A percentile compares a stretch with the other conserved stretches of the same genome.
phyloP scores from a whole-genome alignment of 441 rosid genomes.

The Erodium moschatum region DNA sequence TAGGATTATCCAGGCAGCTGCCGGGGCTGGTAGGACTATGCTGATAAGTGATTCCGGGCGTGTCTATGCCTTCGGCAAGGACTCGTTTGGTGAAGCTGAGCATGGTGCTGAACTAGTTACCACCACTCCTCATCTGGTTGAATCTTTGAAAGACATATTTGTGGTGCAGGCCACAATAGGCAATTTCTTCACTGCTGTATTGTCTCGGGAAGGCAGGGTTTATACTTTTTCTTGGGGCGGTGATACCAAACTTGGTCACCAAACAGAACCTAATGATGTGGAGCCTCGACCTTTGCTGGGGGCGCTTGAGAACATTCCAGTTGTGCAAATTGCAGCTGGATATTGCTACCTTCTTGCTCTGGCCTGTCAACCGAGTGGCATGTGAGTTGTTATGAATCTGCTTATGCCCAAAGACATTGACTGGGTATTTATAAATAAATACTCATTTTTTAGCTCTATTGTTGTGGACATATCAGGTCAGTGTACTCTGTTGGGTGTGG shows the following conservation, averaged over 20 bases:
- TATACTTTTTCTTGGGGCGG: slow-evolving; percentile 94
- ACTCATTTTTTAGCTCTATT: slow-evolving; percentile 16
- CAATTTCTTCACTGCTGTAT: slow-evolving; percentile 78
- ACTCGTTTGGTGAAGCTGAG: slow-evolving; percentile 67
- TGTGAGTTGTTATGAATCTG: slow-evolving; percentile 47
- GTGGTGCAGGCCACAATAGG: slow-evolving; percentile 96
- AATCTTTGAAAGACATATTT: slow-evolving; percentile 64
- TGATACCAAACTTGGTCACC: slow-evolving; percentile 73
- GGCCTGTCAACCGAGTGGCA: slow-evolving; percentile 91
- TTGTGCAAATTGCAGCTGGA: slow-evolving; percentile 94
- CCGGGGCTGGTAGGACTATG: slow-evolving; percentile 92
- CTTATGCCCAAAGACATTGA: slow-evolving; percentile 5
- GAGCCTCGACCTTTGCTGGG: slow-evolving; percentile 82
- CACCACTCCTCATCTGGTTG: slow-evolving; percentile 58
- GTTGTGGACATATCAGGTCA: slow-evolving; percentile 45
- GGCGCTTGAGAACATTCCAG: slow-evolving; percentile 65
- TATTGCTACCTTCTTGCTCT: slow-evolving; percentile 93
- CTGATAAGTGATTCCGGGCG: slow-evolving; percentile 75
- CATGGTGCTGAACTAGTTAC: slow-evolving; percentile 45
- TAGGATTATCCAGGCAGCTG: slow-evolving; percentile 89
- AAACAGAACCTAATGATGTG: slow-evolving; percentile 58
- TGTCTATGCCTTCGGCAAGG: slow-evolving; percentile 81
- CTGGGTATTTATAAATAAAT: not conserved
- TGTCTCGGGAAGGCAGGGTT: slow-evolving; percentile 89
- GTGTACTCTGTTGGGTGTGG: slow-evolving; percentile 99